A percentile compares a stretch with the other conserved stretches of the same genome.
These are phyloP conservation scores for Rhazya stricta DNA, from an alignment of 257 asterid species.

Conservation along the genomic window DNA sequence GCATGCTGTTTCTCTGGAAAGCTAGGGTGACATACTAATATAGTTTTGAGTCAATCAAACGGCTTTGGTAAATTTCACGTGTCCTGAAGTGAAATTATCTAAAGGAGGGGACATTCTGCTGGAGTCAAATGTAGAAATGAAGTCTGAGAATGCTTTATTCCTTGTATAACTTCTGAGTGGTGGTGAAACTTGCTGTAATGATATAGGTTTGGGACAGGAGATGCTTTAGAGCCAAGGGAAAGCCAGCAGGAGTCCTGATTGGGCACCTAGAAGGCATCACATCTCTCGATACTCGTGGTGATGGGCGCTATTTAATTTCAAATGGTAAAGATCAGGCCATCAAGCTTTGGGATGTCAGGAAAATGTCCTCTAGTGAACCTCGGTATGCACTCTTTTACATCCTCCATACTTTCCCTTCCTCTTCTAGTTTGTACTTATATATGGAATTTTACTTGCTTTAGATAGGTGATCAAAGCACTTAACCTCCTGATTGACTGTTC, in stretches of 20 bases:
- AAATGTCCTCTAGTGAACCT: conserved; percentile 55
- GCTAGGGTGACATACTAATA: background rate
- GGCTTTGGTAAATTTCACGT: background rate
- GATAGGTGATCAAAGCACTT: background rate
- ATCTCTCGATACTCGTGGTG: conserved; percentile 75
- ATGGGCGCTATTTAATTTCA: conserved; percentile 81
- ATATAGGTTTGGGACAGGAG: conserved; percentile 92
- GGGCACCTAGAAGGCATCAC: conserved; percentile 93
- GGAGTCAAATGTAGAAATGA: conserved; percentile 3
- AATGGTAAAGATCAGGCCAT: conserved; percentile 85
- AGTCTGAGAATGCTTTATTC: background rate
- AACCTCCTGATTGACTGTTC: background rate
- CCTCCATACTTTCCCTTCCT: background rate
- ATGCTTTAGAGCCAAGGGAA: conserved; percentile 57
- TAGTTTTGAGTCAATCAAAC: background rate
- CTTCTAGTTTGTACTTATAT: background rate
- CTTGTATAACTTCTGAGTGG: conserved; percentile 4
- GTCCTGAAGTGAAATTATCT: background rate
- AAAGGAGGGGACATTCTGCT: background rate
- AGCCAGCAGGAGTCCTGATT: conserved; percentile 66
- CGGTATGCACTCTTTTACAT: conserved; percentile 35
- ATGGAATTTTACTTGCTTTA: background rate
- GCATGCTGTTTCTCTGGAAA: background rate
- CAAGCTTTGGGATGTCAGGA: conserved; percentile 90
- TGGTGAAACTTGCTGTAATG: conserved; percentile 3